Conservation (phyloP, 495 filamentous ascomycete species). For the Endocarpon pusillum region DNA sequence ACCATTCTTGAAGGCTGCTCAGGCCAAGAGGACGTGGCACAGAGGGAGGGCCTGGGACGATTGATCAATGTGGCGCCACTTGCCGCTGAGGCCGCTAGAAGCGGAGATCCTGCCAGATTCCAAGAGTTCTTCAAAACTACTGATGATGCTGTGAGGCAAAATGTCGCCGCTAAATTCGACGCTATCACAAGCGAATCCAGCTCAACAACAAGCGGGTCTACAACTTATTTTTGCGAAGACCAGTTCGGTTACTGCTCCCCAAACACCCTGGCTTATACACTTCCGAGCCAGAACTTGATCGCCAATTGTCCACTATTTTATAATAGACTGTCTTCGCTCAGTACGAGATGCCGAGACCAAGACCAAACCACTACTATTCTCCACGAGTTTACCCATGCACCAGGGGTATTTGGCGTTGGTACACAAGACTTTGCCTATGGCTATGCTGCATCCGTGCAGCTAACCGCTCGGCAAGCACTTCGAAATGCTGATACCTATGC, state of each 20-base stretch:
- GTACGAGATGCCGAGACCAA: constrained; percentile 34
- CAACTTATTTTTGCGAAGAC: constrained; percentile 35
- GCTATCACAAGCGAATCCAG: constrained; percentile 34
- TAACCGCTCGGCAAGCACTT: constrained; percentile 29
- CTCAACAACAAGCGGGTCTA: constrained; percentile 23
- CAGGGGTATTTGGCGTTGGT: constrained; percentile 33
- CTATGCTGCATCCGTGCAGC: constrained; percentile 27
- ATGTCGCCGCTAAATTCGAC: constrained; percentile 33
- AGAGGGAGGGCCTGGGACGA: constrained; percentile 30
- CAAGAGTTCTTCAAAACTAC: constrained; percentile 46
- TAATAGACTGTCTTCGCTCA: constrained; percentile 24
- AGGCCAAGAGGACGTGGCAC: constrained; percentile 20
- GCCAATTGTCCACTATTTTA: constrained; percentile 42
- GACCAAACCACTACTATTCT: constrained; percentile 42
- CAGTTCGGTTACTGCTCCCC: constrained; percentile 27
- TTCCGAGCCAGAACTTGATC: constrained; percentile 32
- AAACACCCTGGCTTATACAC: constrained; percentile 39
- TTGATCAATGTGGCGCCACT: constrained; percentile 31
- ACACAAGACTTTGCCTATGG: constrained; percentile 44
- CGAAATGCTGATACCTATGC: constrained; percentile 47
- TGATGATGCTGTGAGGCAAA: constrained; percentile 20
- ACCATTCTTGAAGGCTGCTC: constrained; percentile 33
- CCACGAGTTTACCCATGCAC: constrained; percentile 47
- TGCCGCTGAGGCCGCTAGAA: constrained; percentile 34
- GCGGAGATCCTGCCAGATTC: constrained; percentile 33